Evolutionary conservation across 371 early-diverging fungal species (phyloP).

Genomic region (Dinochytrium kinnereticum): DNA sequence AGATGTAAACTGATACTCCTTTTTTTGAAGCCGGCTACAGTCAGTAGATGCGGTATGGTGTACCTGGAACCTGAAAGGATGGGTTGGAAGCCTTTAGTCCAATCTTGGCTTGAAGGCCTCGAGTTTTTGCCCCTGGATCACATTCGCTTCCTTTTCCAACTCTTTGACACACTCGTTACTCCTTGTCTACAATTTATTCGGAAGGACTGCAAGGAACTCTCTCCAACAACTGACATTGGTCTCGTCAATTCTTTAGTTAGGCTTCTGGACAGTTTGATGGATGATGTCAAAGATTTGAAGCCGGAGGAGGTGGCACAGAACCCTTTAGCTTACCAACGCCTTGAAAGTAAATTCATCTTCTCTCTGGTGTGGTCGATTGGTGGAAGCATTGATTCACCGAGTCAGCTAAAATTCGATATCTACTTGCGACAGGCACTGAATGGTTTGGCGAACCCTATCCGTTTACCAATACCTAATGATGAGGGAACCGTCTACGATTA

Average conservation of each 20-base stretch:
- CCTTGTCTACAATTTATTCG: conserved; percentile 43
- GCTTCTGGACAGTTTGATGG: conserved; percentile 53
- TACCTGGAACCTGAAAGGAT: conserved; percentile 62
- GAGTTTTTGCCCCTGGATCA: conserved; percentile 36
- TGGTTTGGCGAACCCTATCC: conserved; percentile 29
- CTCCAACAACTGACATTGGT: conserved; percentile 59
- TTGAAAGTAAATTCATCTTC: conserved; percentile 54
- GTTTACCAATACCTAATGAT: conserved; percentile 41
- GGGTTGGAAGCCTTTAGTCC: conserved; percentile 60
- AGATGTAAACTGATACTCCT: neutral
- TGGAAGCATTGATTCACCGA: conserved; percentile 54
- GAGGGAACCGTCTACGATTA: conserved; percentile 57
- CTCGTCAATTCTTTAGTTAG: conserved; percentile 56
- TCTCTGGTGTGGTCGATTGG: conserved; percentile 56
- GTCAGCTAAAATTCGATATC: conserved; percentile 56
- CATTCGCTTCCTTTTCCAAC: conserved; percentile 33
- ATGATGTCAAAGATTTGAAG: conserved; percentile 35
- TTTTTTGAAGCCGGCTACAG: conserved; percentile 60
- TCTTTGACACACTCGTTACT: conserved; percentile 53
- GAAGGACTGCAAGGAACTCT: conserved; percentile 58
- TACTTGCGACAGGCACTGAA: conserved; percentile 30
- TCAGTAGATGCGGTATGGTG: conserved; percentile 68
- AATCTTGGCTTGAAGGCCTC: conserved; percentile 55
- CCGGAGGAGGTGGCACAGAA: conserved; percentile 36
- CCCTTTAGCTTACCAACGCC: conserved; percentile 19